phyloP scores from a whole-genome alignment of 345 rosid species.

The Gossypium ekmanianum region DNA sequence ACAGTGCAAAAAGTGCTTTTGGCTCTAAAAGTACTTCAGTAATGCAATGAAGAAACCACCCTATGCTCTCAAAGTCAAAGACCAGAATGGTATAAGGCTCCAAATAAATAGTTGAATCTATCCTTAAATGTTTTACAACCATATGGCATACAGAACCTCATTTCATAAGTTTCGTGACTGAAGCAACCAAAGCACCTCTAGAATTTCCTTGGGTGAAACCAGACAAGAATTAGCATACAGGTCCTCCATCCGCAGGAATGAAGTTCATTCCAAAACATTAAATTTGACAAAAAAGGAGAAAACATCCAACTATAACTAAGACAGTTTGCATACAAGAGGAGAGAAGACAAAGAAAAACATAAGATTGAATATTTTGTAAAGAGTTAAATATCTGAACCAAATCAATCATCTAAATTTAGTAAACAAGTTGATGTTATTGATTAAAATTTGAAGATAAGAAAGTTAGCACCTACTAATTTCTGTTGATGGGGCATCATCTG shows the following conservation, averaged over 20 bases:
- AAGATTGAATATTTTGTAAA: background rate
- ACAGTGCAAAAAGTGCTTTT: too few species aligned
- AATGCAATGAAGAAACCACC: too few species aligned
- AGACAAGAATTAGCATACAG: background rate
- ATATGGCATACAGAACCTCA: background rate
- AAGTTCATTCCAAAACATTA: background rate
- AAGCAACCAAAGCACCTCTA: background rate
- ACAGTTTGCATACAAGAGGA: background rate
- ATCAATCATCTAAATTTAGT: background rate
- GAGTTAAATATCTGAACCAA: background rate
- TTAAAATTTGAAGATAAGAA: background rate
- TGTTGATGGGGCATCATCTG: conserved; percentile 24
- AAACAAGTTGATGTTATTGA: background rate
- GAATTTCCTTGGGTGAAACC: background rate
- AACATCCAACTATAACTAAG: background rate
- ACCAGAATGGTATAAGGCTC: background rate
- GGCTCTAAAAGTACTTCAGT: too few species aligned
- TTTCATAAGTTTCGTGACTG: background rate
- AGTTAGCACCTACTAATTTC: conserved; percentile 30
- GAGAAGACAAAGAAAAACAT: background rate
- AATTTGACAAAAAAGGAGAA: conserved; percentile 6
- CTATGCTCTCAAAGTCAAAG: background rate
- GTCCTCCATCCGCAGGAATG: background rate
- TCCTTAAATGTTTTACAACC: conserved; percentile 2
- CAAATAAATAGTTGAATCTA: background rate